These are phyloP conservation scores for Hyphopichia wangnamkhiaoensis DNA, from an alignment of 1,139 yeast genomes.

Conservation along the genomic window DNA sequence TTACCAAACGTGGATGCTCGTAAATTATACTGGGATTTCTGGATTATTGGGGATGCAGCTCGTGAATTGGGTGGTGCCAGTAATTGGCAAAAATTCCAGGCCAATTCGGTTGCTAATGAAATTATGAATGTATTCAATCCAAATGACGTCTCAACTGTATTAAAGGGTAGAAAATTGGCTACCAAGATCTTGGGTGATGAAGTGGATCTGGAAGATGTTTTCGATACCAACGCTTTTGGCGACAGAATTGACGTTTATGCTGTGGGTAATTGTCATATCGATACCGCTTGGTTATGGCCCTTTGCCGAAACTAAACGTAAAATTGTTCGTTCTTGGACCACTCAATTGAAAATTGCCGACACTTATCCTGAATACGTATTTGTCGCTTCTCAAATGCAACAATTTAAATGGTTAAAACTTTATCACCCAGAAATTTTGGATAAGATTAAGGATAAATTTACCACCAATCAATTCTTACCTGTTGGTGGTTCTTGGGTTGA, in stretches of 20 bases:
- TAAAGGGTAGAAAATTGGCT: slow-evolving; percentile 68
- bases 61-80: slow-evolving; percentile 73
- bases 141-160: slow-evolving; percentile 47
- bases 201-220: slow-evolving; percentile 65
- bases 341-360: slow-evolving; percentile 83
- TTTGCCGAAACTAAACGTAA: slow-evolving; percentile 93
- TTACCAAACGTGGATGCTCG: slow-evolving; percentile 82
- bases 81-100: slow-evolving; percentile 78
- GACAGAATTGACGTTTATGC: slow-evolving; percentile 60
- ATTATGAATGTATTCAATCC: slow-evolving; percentile 83
- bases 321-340: slow-evolving; percentile 92
- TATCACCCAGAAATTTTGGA: slow-evolving; percentile 82
- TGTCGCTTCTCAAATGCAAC: slow-evolving; percentile 96
- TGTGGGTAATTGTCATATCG: slow-evolving; percentile 94
- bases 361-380: slow-evolving; percentile 90
- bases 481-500: slow-evolving; percentile 99
- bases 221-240: slow-evolving; percentile 28
- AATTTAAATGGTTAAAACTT: slow-evolving; percentile 83
- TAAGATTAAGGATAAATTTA: slow-evolving; percentile 63
- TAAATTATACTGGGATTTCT: slow-evolving; percentile 74
- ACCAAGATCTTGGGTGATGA: slow-evolving; percentile 61
- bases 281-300: slow-evolving; percentile 98
- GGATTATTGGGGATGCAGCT: slow-evolving; percentile 89
- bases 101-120: slow-evolving; percentile 71
- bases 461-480: slow-evolving; percentile 77